Base-by-base conservation (phyloP, 2,329 filamentous ascomycete genomes). In the Ceratocystis harringtonii region DNA sequence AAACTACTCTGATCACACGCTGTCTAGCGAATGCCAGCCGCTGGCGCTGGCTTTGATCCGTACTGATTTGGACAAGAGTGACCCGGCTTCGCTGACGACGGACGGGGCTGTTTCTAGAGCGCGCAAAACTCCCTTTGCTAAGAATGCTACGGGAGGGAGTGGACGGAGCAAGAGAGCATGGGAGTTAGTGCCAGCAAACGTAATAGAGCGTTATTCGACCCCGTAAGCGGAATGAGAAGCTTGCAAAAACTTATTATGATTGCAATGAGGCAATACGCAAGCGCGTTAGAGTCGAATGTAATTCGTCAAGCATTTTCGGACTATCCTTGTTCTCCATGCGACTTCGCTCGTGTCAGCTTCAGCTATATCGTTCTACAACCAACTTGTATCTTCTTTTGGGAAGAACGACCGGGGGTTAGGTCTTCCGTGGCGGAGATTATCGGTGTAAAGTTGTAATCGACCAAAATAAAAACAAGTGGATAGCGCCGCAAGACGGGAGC, bases 181-280 rank as follows among this genome's bases (percentile, higher is more conserved):
- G 3, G 3, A 3, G 22, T 25, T 19, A 25, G 48, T 12, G 48
- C 22, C 48, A 52, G 48, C n/a, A 8, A 25, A 5, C n/a, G 48
- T 52, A n/a, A n/a, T 8, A 5, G 17, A n/a, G 48, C 4, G 48
- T 52, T 3, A 22, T 52, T n/a, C 10, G 48, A 2, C 17, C 8
- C 32, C 32, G 22, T 57, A n/a, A 57, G 52, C 22, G 3, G 22
- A 7, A 25, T 19, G 30, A 22, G 62, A 45, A 17, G 44, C 19
- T 8, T 8, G 32, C 30, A 12, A 5, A n/a, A 12, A 76, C 79
- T 70, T 72, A 81, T 78, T 78, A 73, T 57, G 75, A 76, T 71
- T 79, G 77, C 44, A 80, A 71, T 32, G 79, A 74, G 32, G 78
- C 78, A 68, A 81, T 76, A 68, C 79, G 78, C 67, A 81, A 73